A percentile compares a stretch with the other conserved stretches of the same genome.
Conservation (phyloP, 2,329 filamentous ascomycete species). For the Aspergillus candidus region DNA sequence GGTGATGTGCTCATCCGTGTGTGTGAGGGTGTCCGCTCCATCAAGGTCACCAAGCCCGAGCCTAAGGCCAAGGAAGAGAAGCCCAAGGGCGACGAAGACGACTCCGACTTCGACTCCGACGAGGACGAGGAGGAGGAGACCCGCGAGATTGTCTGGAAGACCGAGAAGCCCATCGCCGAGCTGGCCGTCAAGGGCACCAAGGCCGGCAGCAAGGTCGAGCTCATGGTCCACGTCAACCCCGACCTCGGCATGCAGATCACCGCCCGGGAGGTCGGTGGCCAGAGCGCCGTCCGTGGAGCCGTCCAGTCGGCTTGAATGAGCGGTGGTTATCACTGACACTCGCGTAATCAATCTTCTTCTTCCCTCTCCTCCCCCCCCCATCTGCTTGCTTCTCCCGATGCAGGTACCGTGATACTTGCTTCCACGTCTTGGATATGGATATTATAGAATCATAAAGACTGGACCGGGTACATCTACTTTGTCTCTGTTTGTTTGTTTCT, state of each 20-base stretch:
- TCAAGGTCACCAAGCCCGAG: conserved; percentile 87
- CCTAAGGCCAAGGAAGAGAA: conserved; percentile 61
- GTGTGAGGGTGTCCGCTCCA: conserved; percentile 80
- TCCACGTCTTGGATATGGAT: neutral
- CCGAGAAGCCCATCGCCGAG: conserved; percentile 75
- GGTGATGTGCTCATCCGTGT: conserved; percentile 86
- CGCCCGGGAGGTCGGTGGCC: conserved; percentile 77
- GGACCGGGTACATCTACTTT: too few species aligned
- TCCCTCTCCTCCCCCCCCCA: too few species aligned
- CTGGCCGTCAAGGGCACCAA: conserved; percentile 75
- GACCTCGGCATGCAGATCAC: conserved; percentile 77
- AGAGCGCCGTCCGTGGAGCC: conserved; percentile 70
- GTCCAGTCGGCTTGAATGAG: conserved; percentile 38
- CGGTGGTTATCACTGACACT: too few species aligned
- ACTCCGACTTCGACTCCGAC: conserved; percentile 58
- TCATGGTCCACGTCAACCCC: conserved; percentile 79
- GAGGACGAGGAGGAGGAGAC: conserved; percentile 73
- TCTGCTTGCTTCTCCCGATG: too few species aligned
- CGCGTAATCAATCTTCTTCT: too few species aligned
- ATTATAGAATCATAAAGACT: conserved; percentile 6
- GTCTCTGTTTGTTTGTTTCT: too few species aligned
- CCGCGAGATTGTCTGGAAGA: conserved; percentile 88
- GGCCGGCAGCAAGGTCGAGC: conserved; percentile 85
- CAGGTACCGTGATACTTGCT: too few species aligned
- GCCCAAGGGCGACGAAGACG: conserved; percentile 53